Evolutionary conservation across 108 stramenopile genomes (phyloP).

Genomic region (Parmales sp.): DNA sequence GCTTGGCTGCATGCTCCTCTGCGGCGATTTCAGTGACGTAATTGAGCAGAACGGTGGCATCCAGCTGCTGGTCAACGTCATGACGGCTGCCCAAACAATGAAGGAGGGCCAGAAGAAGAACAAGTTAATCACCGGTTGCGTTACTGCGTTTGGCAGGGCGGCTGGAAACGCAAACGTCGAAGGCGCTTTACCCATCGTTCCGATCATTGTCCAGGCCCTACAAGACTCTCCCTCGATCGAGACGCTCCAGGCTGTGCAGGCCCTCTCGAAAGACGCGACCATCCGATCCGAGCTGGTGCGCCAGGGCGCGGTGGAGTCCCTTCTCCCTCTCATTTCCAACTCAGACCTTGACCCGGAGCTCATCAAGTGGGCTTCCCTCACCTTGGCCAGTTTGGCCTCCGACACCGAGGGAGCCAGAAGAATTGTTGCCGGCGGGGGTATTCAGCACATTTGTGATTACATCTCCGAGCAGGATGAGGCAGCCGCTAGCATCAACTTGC

Average conservation of each 20-base stretch:
- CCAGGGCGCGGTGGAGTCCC: not conserved
- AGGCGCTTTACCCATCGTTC: not conserved
- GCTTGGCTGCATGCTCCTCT: slow-evolving; percentile 9
- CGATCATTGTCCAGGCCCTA: slow-evolving; percentile 8
- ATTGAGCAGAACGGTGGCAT: not conserved
- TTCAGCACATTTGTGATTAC: not conserved
- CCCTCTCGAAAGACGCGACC: slow-evolving; percentile 3
- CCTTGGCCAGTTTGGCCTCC: not conserved
- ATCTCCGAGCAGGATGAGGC: slow-evolving; percentile 4
- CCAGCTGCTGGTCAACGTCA: not conserved
- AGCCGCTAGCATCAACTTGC: not conserved
- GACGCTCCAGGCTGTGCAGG: not conserved
- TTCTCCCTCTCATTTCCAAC: slow-evolving; percentile 9
- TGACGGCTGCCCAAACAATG: not conserved
- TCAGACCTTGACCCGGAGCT: slow-evolving; percentile 6
- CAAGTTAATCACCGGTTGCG: not conserved
- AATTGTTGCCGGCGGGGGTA: not conserved
- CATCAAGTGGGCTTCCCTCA: not conserved
- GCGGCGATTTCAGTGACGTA: slow-evolving; percentile 2
- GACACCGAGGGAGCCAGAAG: not conserved
- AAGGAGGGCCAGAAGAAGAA: not conserved
- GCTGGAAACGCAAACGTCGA: not conserved
- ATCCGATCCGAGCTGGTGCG: not conserved
- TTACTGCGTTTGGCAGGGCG: slow-evolving; percentile 11
- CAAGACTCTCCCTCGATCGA: not conserved